These are phyloP conservation scores for Smittium culicis DNA, from an alignment of 371 early-diverging fungal genomes.

Conservation along the genomic window DNA sequence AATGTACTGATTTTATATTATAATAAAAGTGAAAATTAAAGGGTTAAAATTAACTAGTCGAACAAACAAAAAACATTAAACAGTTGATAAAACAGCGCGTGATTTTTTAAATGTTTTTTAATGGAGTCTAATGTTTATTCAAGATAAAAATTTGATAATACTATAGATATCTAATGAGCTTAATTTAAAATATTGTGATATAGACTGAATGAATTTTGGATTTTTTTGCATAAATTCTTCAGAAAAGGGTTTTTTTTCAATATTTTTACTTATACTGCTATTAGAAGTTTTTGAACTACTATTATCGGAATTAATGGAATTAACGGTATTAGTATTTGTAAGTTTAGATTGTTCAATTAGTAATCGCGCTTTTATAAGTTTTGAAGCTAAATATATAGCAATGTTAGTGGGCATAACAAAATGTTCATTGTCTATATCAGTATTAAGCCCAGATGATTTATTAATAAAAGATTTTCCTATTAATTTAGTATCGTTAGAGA, in stretches of 20 bases:
- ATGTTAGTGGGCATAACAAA: background rate
- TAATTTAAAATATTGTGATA: background rate
- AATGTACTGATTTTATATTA: too few relatives aligned
- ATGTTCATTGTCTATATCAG: background rate
- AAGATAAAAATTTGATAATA: background rate
- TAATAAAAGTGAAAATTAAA: too few relatives aligned
- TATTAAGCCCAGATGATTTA: background rate
- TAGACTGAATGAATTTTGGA: background rate
- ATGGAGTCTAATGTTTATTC: too few relatives aligned
- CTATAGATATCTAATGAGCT: background rate
- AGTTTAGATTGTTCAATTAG: background rate
- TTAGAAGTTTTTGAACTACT: background rate
- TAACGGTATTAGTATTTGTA: background rate
- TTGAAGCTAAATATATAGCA: background rate
- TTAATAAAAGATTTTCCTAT: background rate
- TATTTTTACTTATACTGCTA: background rate
- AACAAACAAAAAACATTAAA: too few relatives aligned
- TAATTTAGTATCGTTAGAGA: background rate
- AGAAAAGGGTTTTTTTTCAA: background rate
- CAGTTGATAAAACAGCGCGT: too few relatives aligned
- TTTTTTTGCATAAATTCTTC: background rate
- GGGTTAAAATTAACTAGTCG: too few relatives aligned
- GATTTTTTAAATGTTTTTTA: too few relatives aligned
- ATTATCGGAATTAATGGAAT: background rate
- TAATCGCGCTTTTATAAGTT: background rate